Evolutionary conservation across 176 grass and related monocot species (phyloP).

Genomic region (Oryza coarctata): DNA sequence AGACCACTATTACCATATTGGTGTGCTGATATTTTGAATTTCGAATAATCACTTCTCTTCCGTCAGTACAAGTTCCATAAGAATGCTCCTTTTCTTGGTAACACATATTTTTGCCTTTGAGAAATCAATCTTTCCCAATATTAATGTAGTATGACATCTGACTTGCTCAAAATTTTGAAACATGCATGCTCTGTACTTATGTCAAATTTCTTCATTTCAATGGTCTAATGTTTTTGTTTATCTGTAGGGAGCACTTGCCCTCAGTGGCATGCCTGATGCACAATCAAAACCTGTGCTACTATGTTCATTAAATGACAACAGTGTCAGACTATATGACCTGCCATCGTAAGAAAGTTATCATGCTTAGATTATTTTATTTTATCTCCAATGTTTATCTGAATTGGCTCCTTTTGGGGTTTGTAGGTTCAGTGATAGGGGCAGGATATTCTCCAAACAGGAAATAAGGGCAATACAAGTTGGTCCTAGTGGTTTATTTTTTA

Average conservation of each 20-base stretch:
- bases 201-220: slow-evolving; percentile 2
- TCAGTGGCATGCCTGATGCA: slow-evolving; percentile 80
- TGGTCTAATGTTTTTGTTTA: slow-evolving; percentile 26
- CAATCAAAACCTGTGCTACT: slow-evolving; percentile 84
- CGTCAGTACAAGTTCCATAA: not conserved
- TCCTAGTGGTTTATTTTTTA: slow-evolving; percentile 92
- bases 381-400: slow-evolving; percentile 10
- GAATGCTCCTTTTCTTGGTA: not conserved
- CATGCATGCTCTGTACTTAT: not conserved
- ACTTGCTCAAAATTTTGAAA: not conserved
- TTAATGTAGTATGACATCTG: not conserved
- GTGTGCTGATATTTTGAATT: not conserved
- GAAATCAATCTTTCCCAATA: not conserved
- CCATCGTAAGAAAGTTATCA: slow-evolving; percentile 75
- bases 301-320: slow-evolving; percentile 91
- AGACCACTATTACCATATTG: not conserved
- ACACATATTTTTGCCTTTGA: not conserved
- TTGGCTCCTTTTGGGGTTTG: slow-evolving; percentile 27
- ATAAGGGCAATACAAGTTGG: slow-evolving; percentile 72
- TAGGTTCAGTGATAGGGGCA: slow-evolving; percentile 89
- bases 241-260: slow-evolving; percentile 73
- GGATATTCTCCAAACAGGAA: slow-evolving; percentile 82
- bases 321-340: slow-evolving; percentile 72
- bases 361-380: slow-evolving; percentile 28
- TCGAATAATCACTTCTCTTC: not conserved